Evolutionary conservation across 805 yeast species (phyloP).

Genomic region (Saccharomycopsis lassenensis): DNA sequence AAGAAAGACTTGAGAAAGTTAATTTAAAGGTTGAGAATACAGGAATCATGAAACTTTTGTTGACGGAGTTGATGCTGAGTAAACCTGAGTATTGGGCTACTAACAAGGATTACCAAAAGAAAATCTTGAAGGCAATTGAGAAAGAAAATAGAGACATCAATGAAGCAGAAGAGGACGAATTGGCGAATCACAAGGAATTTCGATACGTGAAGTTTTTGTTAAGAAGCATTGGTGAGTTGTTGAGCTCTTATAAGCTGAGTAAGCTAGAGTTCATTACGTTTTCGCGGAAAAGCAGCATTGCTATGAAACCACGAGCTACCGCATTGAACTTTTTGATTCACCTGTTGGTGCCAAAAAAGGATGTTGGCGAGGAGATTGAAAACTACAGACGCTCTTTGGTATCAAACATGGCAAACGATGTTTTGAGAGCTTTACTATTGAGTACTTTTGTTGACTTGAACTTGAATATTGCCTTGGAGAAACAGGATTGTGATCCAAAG

Average conservation of each 20-base stretch:
- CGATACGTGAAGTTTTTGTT: conserved; percentile 61
- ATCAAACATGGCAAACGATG: conserved; percentile 50
- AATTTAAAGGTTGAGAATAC: conserved; percentile 21
- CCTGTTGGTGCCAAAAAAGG: conserved; percentile 54
- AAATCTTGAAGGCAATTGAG: conserved; percentile 18
- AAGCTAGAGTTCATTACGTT: conserved; percentile 76
- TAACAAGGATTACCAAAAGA: conserved; percentile 18
- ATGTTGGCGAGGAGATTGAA: conserved; percentile 28
- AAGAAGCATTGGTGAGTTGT: conserved; percentile 55
- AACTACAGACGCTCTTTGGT: conserved; percentile 43
- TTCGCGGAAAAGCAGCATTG: conserved; percentile 42
- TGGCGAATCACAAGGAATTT: conserved; percentile 30
- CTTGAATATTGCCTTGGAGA: conserved; percentile 19
- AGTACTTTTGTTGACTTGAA: conserved; percentile 38
- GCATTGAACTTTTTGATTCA: conserved; percentile 69
- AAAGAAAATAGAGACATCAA: conserved; percentile 19
- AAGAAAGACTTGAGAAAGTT: background rate
- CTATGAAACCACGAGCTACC: conserved; percentile 61
- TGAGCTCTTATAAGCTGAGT: conserved; percentile 69
- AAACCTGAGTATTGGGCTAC: conserved; percentile 26
- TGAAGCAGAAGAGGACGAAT: conserved; percentile 21
- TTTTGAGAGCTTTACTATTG: conserved; percentile 52
- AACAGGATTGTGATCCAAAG: conserved; percentile 39
- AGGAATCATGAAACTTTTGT: conserved; percentile 52
- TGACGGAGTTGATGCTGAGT: conserved; percentile 53